These are phyloP conservation scores for Cucumis variabilis DNA, from an alignment of 331 rosid species.

Conservation along the genomic window DNA sequence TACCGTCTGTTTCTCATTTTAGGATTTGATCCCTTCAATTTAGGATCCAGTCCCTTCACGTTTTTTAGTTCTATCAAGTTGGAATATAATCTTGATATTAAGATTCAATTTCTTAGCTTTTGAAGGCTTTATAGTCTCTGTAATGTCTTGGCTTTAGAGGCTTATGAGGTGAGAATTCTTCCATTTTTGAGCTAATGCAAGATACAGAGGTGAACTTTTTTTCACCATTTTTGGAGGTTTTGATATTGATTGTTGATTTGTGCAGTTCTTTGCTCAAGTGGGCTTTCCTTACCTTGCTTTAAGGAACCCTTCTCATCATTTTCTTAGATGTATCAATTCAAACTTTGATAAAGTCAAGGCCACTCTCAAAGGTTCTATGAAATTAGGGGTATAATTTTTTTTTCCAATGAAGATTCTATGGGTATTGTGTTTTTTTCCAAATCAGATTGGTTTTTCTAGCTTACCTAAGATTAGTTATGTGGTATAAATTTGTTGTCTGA, in stretches of 20 bases:
- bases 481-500: too few relatives aligned
- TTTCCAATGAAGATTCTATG: not conserved
- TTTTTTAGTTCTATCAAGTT: too few relatives aligned
- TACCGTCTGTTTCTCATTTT: too few relatives aligned
- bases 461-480: too few relatives aligned
- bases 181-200: not conserved
- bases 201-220: not conserved
- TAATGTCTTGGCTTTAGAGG: conserved; percentile 50
- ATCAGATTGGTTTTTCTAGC: too few relatives aligned
- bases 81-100: too few relatives aligned
- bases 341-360: conserved; percentile 94
- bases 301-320: conserved; percentile 98
- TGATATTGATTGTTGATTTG: conserved; percentile 7
- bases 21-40: too few relatives aligned
- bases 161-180: conserved; percentile 71
- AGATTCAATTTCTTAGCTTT: too few relatives aligned
- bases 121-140: too few relatives aligned
- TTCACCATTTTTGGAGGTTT: not conserved
- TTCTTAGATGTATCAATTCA: conserved; percentile 91
- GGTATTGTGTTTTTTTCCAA: too few relatives aligned
- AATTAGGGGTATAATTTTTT: conserved; percentile 64
- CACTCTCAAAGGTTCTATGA: conserved; percentile 92
- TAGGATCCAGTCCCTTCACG: too few relatives aligned
- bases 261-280: conserved; percentile 95
- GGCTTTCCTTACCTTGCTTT: conserved; percentile 97